Evolutionary conservation across 1,284 basidiomycete genomes (phyloP), one percentile per base, ranked within the genome.

Genomic region (Microbotryum scabiosae): DNA sequence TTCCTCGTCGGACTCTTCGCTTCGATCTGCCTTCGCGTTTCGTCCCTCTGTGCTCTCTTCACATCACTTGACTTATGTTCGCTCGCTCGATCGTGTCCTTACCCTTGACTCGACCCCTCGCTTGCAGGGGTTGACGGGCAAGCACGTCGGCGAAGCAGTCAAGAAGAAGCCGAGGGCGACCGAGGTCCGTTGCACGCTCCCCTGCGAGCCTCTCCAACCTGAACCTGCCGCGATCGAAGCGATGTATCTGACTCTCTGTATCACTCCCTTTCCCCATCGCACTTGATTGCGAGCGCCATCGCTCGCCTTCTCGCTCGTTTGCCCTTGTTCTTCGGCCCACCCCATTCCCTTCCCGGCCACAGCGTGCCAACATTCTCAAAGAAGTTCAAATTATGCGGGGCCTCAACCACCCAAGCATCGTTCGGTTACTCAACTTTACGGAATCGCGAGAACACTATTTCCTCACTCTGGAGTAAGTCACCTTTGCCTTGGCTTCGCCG

Each of bases 371-470:
- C 75, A 97, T 98, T 61, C 83, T 98, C 70, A 98, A 99, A 82
- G 96, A 99, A 83, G 96, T 99, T 6, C 92, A 97, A 77, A 98
- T 99, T 72, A 99, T 99, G 96, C 88, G 94, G 41, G 90, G 90
- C 25, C 87, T 85, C 63, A 86, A 87, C 68, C 92, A 98, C 73
- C 85, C 88, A 8, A 83, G 85, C 36, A 87, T 99, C 69, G 87
- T 98, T 73, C 90, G 90, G 75, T 84, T 97, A 14, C 77, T 85
- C 50, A 86, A 85, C 48, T 97, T 97, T 73, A 87, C 85, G 63
- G 96, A 99, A 76, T 90, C 90, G 20, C 80, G 82, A 30, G 93
- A 98, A 69, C 83, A 96, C 74, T 98, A 97, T 76, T 98, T 92
- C 76, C 81, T 98, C 30, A 84, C 97, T 12, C 81, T 99, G 57